Evolutionary conservation across 1,139 yeast genomes (phyloP).

Genomic region (Barnettozyma hawaiiensis): DNA sequence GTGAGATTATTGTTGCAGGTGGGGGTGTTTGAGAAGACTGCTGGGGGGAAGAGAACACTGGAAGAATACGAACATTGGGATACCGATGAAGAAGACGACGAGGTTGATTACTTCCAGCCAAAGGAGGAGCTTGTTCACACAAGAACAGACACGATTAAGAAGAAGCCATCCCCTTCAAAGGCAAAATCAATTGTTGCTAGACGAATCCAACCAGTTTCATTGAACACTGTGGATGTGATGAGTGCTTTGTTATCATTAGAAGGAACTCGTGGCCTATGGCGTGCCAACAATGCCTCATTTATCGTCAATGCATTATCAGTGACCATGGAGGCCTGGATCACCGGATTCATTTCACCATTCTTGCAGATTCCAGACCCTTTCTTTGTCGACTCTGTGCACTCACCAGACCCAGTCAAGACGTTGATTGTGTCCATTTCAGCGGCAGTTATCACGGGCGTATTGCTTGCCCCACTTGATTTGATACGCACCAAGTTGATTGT

Average conservation of each 20-base stretch:
- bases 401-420: slow-evolving; percentile 69
- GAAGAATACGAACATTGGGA: slow-evolving; percentile 16
- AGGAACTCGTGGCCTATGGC: slow-evolving; percentile 80
- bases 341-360: slow-evolving; percentile 79
- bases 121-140: slow-evolving; percentile 24
- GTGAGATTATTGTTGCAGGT: slow-evolving; percentile 75
- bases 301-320: slow-evolving; percentile 68
- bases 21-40: slow-evolving; percentile 44
- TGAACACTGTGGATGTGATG: slow-evolving; percentile 67
- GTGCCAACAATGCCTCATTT: slow-evolving; percentile 84
- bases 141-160: slow-evolving; percentile 18
- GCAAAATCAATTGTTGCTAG: slow-evolving; percentile 9
- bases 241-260: slow-evolving; percentile 65
- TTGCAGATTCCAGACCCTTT: slow-evolving; percentile 88
- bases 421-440: slow-evolving; percentile 65
- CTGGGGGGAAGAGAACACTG: background rate
- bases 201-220: slow-evolving; percentile 52
- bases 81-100: slow-evolving; percentile 51
- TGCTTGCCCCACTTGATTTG: slow-evolving; percentile 76
- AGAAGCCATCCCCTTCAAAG: slow-evolving; percentile 7
- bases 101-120: slow-evolving; percentile 50
- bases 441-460: slow-evolving; percentile 65
- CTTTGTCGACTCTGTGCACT: slow-evolving; percentile 75
- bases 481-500: slow-evolving; percentile 73
- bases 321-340: slow-evolving; percentile 86